phyloP scores from a whole-genome alignment of 1,139 yeast species.

The Spathaspora jeffriesii region DNA sequence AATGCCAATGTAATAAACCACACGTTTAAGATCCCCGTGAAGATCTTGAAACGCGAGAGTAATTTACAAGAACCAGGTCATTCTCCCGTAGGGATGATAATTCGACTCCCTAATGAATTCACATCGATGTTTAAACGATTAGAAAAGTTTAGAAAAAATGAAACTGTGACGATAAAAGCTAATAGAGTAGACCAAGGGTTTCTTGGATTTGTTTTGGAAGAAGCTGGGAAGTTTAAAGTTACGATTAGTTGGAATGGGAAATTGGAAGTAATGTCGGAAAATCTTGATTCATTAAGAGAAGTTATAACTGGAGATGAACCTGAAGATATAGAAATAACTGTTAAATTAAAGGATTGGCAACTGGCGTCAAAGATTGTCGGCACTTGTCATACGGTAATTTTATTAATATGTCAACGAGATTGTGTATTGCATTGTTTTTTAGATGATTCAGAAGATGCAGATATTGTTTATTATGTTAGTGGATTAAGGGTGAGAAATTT shows the following conservation, averaged over 20 bases:
- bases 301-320: conserved; percentile 11
- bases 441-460: conserved; percentile 57
- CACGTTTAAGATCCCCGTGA: conserved; percentile 59
- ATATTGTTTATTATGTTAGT: conserved; percentile 52
- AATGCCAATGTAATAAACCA: conserved; percentile 47
- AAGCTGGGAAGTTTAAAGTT: conserved; percentile 52
- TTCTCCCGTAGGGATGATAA: conserved; percentile 45
- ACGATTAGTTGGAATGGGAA: conserved; percentile 60
- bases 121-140: conserved; percentile 49
- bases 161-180: conserved; percentile 33
- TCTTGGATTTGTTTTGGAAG: conserved; percentile 52
- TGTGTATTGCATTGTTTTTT: conserved; percentile 58
- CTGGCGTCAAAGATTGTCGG: conserved; percentile 56
- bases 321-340: conserved; percentile 32
- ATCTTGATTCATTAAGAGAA: conserved; percentile 26
- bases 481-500: conserved; percentile 24
- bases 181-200: conserved; percentile 36
- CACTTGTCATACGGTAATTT: conserved; percentile 51
- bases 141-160: conserved; percentile 54
- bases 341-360: conserved; percentile 58
- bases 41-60: conserved; percentile 48
- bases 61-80: conserved; percentile 51
- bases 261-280: conserved; percentile 36
- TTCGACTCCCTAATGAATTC: conserved; percentile 51
- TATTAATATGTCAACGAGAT: conserved; percentile 49